Evolutionary conservation across 305 asterid genomes (phyloP).

Genomic region (Stenogyne calaminthoides): DNA sequence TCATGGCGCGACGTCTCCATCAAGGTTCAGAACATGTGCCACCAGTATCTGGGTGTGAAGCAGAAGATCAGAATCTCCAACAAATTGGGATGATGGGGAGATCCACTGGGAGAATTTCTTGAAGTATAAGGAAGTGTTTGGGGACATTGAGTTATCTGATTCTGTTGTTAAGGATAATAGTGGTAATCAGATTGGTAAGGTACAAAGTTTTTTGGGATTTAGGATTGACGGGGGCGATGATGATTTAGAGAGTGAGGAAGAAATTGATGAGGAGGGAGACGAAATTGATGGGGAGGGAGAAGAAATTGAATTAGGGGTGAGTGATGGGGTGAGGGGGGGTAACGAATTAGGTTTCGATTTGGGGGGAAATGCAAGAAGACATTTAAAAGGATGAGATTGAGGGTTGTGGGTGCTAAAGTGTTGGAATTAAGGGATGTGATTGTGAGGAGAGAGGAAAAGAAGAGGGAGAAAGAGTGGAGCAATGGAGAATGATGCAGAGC

Average conservation of each 20-base stretch:
- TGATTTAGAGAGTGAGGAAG: too few relatives aligned
- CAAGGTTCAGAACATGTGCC: constrained; percentile 96
- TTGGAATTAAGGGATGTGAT: too few relatives aligned
- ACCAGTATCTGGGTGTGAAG: constrained; percentile 90
- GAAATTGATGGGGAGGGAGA: constrained; percentile 37
- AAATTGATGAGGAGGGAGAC: constrained; percentile 50
- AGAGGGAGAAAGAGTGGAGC: too few relatives aligned
- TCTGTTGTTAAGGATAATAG: too few relatives aligned
- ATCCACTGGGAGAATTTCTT: too few relatives aligned
- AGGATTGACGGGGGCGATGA: too few relatives aligned
- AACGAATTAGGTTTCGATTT: constrained; percentile 34
- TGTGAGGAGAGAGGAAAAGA: too few relatives aligned
- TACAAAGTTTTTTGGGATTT: too few relatives aligned
- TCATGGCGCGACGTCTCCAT: constrained; percentile 95
- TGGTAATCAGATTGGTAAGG: too few relatives aligned
- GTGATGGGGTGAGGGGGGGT: constrained; percentile 35
- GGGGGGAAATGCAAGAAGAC: constrained; percentile 45
- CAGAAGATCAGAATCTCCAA: constrained; percentile 73
- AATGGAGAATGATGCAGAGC: too few relatives aligned
- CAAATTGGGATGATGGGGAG: constrained; percentile 80
- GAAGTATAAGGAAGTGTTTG: too few relatives aligned
- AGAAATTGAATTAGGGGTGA: constrained; percentile 33
- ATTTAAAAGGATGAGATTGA: constrained; percentile 47
- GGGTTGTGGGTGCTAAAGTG: constrained; percentile 58
- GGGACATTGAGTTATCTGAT: too few relatives aligned